Base-by-base conservation (phyloP, 495 filamentous ascomycete species). In the Aspergillus ostianus region DNA sequence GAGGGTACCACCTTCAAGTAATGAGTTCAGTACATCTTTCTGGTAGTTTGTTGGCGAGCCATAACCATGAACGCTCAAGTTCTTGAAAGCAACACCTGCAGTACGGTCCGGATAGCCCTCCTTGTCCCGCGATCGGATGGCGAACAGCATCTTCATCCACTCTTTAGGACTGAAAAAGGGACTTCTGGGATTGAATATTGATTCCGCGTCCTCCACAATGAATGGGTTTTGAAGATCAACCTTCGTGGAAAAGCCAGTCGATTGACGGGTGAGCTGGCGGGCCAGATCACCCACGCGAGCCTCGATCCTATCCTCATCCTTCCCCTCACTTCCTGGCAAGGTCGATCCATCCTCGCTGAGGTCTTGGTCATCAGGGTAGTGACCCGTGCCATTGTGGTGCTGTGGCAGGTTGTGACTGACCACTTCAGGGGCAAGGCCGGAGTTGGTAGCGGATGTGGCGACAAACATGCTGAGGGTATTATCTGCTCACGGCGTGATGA, bases 11-110 rank as follows among this genome's bases (percentile, higher is more conserved):
- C 6, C 66, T 64, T 54, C 81, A 76, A 46, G 87, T 69, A 72
- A 80, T 80, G 48, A 64, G 64, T 88, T 89, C 53, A 75, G 66
- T 53, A 88, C 81, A 64, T 85, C 82, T 71, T 89, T 90, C 68
- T 90, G 88, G 64, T 86, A 90, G 65, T 90, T 87, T 15, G 87
- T 87, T 8, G 84, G 70, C 44, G 77, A 78, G 27, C 87, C 87
- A 65, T 85, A 90, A 19, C 88, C 88, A 71, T 88, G 83, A 23
- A 88, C 88, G 55, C 77, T 85, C 51, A 91, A 70, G 57, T 87
- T 78, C 66, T 81, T 81, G 56, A 70, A 75, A 6, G 70, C 57
- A 29, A 63, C 30, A n/a, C 56, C 60, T 15, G 77, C 61, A 4
- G 63, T 70, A 13, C 53, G 48, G 2, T 56, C 53, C 32, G 64